A percentile compares a stretch with the other conserved stretches of the same genome.
These are phyloP conservation scores for Cercospora sp. DNA, from an alignment of 2,329 filamentous ascomycete species.

Conservation along the genomic window DNA sequence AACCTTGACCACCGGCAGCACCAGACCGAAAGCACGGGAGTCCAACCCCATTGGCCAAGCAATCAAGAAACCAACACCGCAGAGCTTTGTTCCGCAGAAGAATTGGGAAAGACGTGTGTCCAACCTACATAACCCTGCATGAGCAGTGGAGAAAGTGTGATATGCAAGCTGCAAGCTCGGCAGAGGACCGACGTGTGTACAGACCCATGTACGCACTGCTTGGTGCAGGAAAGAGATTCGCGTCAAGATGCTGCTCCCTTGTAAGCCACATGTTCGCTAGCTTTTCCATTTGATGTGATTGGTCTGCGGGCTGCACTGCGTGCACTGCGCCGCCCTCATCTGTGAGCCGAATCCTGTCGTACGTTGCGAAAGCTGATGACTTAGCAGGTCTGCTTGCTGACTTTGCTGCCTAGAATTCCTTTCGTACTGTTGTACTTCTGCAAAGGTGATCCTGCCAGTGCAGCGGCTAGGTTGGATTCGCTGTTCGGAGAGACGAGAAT, in stretches of 20 bases:
- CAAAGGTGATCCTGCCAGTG: neutral
- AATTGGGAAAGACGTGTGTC: neutral
- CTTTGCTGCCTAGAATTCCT: neutral
- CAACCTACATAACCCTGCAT: neutral
- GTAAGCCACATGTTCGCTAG: neutral
- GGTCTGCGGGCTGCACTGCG: neutral
- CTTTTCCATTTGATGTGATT: neutral
- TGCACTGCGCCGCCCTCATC: neutral
- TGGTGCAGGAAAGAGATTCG: neutral
- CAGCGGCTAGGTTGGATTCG: neutral
- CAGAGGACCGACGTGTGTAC: neutral
- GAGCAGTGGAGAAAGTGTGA: neutral
- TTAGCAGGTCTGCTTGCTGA: slow-evolving; percentile 5
- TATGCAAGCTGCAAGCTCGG: neutral
- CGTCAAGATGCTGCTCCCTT: neutral
- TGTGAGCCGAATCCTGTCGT: neutral
- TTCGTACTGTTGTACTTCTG: neutral
- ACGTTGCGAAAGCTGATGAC: neutral
- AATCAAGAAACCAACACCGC: neutral
- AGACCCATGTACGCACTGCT: neutral
- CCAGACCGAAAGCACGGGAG: neutral
- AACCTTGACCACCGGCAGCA: neutral
- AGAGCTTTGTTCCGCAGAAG: neutral
- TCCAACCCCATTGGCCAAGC: neutral
- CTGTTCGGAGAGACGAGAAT: neutral